Evolutionary conservation across 1,284 basidiomycete genomes (phyloP), one percentile per base, ranked within the genome.

Genomic region (Malassezia sympodialis): DNA sequence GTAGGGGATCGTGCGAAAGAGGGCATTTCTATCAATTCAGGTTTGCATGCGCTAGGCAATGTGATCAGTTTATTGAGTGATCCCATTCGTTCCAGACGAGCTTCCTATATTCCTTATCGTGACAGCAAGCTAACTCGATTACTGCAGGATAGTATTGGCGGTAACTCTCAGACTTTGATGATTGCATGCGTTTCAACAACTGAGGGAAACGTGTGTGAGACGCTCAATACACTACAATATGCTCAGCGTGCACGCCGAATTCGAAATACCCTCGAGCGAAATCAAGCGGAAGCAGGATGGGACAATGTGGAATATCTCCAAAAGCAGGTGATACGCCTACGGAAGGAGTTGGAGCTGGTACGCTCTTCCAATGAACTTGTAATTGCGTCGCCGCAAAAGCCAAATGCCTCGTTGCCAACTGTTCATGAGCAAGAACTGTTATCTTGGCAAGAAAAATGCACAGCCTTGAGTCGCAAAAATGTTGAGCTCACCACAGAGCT

Each of bases 11-110:
- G 93, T 59, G 88, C 91, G 77, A 96, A 90, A 76, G 91, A 98
- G 77, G 90, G 91, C 24, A 75, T 75, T 49, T 72, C 72, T n/a
- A 75, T 96, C 79, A 96, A 98, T 79, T 88, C 89, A 58, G 94
- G 94, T 58, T 82, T 98, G 30, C 83, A 94, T 45, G 94, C 94
- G 8, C 81, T 98, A 14, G 93, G 93, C 52, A 98, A 98, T 76
- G 93, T 98, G 68, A 98, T 98, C 62, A 96, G 91, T 58, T 90
- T 90, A 0, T 84, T 98, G 8, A 90, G 90, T n/a, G 93, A 98
- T 76, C 91, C 93, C 10, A 80, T 85, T 47, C 79, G 79, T 65
- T 73, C 77, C 5, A 69, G 68, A 53, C 70, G 75, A 28, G 69
- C 72, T 8, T 77, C 77, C 4, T 90, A 98, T 77, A 81, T 98